Percentiles rank a stretch among this genome's conserved stretches.
phyloP scores from a whole-genome alignment of 1,284 basidiomycete species.

The Leccinum angustisporum region DNA sequence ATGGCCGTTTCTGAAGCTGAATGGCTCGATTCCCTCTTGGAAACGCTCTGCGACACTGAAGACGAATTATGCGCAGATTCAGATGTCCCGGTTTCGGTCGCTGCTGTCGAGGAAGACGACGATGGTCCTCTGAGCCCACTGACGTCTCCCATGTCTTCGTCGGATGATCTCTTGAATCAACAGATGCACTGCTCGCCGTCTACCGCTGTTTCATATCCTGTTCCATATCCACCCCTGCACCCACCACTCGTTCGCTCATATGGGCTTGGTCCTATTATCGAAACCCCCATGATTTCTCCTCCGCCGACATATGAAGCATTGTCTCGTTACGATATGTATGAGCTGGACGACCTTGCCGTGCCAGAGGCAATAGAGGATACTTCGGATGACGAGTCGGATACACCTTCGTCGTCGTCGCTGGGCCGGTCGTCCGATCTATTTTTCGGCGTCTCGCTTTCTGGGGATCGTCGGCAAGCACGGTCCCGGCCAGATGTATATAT shows the following conservation, averaged over 20 bases:
- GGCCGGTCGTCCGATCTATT: conserved; percentile 48
- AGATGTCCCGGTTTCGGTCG: conserved; percentile 41
- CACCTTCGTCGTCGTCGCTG: conserved; percentile 60
- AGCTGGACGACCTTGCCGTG: conserved; percentile 63
- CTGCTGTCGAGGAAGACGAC: conserved; percentile 56
- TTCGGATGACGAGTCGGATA: conserved; percentile 79
- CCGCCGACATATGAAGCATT: conserved; percentile 53
- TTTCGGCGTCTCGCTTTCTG: conserved; percentile 48
- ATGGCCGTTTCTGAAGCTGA: conserved; percentile 60
- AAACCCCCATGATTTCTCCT: conserved; percentile 41
- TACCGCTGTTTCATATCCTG: conserved; percentile 55
- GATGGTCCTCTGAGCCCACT: conserved; percentile 52
- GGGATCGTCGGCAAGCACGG: conserved; percentile 48
- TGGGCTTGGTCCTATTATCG: conserved; percentile 40
- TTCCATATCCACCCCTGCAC: conserved; percentile 65
- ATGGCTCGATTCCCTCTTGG: conserved; percentile 77
- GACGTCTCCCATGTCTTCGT: conserved; percentile 67
- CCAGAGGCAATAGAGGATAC: conserved; percentile 80
- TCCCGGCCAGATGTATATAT: conserved; percentile 58
- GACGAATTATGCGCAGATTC: conserved; percentile 50
- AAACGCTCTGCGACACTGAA: conserved; percentile 65
- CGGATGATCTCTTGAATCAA: conserved; percentile 62
- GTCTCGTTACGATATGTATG: conserved; percentile 59
- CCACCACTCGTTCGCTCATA: conserved; percentile 52
- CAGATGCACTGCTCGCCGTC: conserved; percentile 48